Percentiles rank a stretch among this genome's conserved stretches.
Evolutionary conservation across 352 stramenopile species (phyloP).

Genomic region (Phytophthora boehmeriae): DNA sequence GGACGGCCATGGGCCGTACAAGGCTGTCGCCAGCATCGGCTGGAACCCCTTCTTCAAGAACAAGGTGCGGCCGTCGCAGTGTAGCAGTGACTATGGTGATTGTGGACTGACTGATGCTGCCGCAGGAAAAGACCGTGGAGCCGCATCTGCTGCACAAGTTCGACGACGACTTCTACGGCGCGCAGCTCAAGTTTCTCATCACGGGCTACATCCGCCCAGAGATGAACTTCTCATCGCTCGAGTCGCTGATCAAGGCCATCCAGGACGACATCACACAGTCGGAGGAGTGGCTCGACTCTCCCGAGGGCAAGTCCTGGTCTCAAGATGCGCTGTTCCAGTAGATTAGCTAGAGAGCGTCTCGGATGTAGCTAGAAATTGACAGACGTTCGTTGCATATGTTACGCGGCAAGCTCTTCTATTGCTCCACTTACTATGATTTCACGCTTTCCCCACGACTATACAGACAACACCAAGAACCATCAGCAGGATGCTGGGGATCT

Average conservation of each 20-base stretch:
- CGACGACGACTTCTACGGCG: conserved; percentile 94
- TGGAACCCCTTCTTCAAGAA: conserved; percentile 96
- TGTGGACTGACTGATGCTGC: conserved; percentile 8
- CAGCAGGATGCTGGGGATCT: conserved; percentile 82
- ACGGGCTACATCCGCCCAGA: conserved; percentile 94
- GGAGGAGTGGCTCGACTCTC: conserved; percentile 65
- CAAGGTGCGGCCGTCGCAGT: conserved; percentile 56
- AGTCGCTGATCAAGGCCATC: conserved; percentile 93
- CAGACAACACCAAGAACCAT: conserved; percentile 82
- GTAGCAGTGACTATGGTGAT: neutral
- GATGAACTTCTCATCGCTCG: conserved; percentile 94
- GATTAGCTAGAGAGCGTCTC: conserved; percentile 1
- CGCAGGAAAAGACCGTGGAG: conserved; percentile 96
- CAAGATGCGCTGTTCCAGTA: conserved; percentile 56
- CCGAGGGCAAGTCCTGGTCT: conserved; percentile 57
- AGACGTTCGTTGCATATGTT: conserved; percentile 7
- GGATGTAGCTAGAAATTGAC: neutral
- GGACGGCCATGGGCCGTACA: conserved; percentile 84
- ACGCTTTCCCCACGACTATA: conserved; percentile 79
- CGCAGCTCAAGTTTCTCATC: conserved; percentile 93
- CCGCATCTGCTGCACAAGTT: conserved; percentile 95
- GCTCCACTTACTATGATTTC: conserved; percentile 21
- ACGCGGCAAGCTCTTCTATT: conserved; percentile 21
- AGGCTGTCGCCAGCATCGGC: conserved; percentile 97
- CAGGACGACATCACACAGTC: conserved; percentile 82